Conservation (phyloP, 1,284 basidiomycete species). For the Austroboletus novae-zelandiae region DNA sequence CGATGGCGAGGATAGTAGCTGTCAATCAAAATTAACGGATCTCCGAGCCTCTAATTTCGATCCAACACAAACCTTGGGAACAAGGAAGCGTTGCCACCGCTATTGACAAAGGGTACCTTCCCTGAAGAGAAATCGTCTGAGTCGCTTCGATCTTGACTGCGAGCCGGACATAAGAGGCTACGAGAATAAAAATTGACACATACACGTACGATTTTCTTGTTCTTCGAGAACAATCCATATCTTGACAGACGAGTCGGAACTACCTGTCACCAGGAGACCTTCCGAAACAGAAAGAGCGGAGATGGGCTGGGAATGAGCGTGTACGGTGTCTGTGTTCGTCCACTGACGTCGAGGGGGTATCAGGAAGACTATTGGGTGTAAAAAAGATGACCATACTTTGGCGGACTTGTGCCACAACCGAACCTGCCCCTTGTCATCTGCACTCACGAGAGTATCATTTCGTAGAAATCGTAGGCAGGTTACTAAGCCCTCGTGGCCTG, state of each 20-base stretch:
- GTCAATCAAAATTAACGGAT: neutral
- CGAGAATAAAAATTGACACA: neutral
- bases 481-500: slow-evolving; percentile 73
- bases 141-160: slow-evolving; percentile 46
- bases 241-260: slow-evolving; percentile 76
- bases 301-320: slow-evolving; percentile 70
- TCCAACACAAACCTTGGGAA: slow-evolving; percentile 61
- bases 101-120: slow-evolving; percentile 74
- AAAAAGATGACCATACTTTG: slow-evolving; percentile 32
- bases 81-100: slow-evolving; percentile 63
- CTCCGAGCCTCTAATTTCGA: neutral
- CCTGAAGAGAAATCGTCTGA: slow-evolving; percentile 66
- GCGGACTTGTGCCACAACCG: slow-evolving; percentile 49
- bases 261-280: slow-evolving; percentile 65
- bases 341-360: slow-evolving; percentile 45
- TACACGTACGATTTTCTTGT: slow-evolving; percentile 34
- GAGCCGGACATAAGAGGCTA: slow-evolving; percentile 8
- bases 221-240: slow-evolving; percentile 54
- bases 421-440: slow-evolving; percentile 70
- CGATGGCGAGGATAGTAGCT: slow-evolving; percentile 77
- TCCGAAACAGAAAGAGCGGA: slow-evolving; percentile 56
- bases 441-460: slow-evolving; percentile 56
- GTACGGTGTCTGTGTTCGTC: slow-evolving; percentile 39
- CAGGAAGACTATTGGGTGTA: slow-evolving; percentile 17
- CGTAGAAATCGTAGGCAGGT: slow-evolving; percentile 70